phyloP scores from a whole-genome alignment of 2,329 filamentous ascomycete genomes.

The Verticillium isaacii region DNA sequence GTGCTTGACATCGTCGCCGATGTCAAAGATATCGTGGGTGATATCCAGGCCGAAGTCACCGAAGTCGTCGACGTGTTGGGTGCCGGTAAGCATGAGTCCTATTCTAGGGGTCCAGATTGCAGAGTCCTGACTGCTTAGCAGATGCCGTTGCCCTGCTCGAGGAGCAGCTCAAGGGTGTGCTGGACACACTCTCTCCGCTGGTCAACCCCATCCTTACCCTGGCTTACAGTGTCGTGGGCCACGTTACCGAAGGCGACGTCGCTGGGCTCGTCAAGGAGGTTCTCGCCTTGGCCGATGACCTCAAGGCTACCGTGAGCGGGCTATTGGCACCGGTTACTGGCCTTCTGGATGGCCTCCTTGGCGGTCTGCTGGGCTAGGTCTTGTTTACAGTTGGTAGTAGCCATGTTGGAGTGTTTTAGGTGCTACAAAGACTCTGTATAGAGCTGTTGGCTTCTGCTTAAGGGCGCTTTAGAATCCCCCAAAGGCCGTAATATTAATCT shows the following conservation, averaged over 20 bases:
- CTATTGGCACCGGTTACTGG: not conserved
- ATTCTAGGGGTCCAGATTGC: not conserved
- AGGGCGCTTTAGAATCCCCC: too few relatives aligned
- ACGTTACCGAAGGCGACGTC: not conserved
- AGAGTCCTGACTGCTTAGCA: not conserved
- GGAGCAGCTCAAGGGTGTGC: not conserved
- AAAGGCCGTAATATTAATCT: too few relatives aligned
- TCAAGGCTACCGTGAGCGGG: not conserved
- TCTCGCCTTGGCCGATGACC: not conserved
- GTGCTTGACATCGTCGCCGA: not conserved
- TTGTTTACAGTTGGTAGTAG: too few relatives aligned
- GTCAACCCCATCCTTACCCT: not conserved
- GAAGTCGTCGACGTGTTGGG: not conserved
- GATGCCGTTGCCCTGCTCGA: not conserved
- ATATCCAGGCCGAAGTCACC: not conserved
- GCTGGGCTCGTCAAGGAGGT: not conserved
- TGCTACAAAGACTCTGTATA: too few relatives aligned
- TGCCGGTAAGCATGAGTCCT: not conserved
- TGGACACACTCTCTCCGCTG: not conserved
- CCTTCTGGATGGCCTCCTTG: not conserved
- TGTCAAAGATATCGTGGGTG: not conserved
- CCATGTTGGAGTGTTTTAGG: too few relatives aligned
- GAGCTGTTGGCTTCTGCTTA: too few relatives aligned
- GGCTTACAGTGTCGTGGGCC: not conserved
- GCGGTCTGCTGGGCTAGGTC: not conserved